Base-by-base conservation (phyloP, 345 rosid species). In the Passiflora organensis region DNA sequence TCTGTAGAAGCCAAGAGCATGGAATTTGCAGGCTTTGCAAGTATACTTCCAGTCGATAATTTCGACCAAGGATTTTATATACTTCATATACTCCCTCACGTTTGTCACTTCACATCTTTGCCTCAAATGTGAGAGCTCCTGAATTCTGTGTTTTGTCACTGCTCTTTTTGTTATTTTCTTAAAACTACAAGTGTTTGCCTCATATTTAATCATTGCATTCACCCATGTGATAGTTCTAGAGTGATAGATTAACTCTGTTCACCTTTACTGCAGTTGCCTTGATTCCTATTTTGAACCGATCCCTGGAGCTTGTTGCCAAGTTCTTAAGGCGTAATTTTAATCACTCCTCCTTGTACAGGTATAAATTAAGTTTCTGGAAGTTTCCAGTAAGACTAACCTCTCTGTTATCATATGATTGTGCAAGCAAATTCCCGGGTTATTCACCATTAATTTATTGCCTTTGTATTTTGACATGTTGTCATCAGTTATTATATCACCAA, bases 1-100 rank as follows among this genome's bases (percentile, higher is more conserved):
- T 73, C 25, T 64, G 69, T 78, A 94, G 99, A 81, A 55, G 63
- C 97, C 99, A 55, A 79, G 88, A 67, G 91, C 86, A 48, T 85
- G 84, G 93, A 94, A 87, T 73, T 59, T 89, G 83, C 97, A 79
- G 71, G 91, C 86, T 25, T 48, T 94, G 72, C 97, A 89, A 78
- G 78, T 78, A 24, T 94, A 85, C 76, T 74, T 89, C 37, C 95
- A 82, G 74, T 74, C 97, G 56, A 69, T 89, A 61, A 77, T 89
- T 55, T 82, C 80, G 21, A 72, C 99, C 63, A 94, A 85, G 70
- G 97, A 94, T 74, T 94, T 94, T 76, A 80, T 94, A 74, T 79
- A 76, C 82, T 75, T 87, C 76, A 83, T 94, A 74, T 89, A 85
- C 76, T 83, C 96, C 76, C 80, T 94, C 50, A 76, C 90, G 14